Base-by-base conservation (phyloP, 495 filamentous ascomycete species). In the Penicillium soppii region DNA sequence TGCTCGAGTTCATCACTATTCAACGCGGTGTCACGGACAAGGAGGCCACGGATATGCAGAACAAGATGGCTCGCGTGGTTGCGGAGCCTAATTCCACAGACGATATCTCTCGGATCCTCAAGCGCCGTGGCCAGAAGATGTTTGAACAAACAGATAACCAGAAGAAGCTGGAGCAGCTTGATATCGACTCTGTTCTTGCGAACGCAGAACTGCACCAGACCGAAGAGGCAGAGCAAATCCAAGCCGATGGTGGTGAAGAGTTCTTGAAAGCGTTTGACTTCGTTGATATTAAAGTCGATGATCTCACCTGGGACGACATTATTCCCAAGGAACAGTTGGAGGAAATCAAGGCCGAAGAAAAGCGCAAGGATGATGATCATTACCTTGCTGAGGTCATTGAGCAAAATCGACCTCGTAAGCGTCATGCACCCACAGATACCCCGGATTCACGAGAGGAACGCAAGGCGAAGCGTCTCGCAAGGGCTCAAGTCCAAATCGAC, bases 1-100 rank as follows among this genome's bases (percentile, higher is more conserved):
- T 99, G 67, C 85, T 99, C n/a, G 94, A 99, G 62, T 96, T 92
- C 58, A 87, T 97, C 58, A 96, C 95, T 1, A 99, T 99, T 26
- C 94, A 97, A 54, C 86, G 90, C 49, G 95, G 94, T 57, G 88
- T 97, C 15, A 97, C 95, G 3, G 94, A 99, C 58, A 87, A 89
- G 52, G 90, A 85, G 57, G 78, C 82, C 0, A 66, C 79, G 5
- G 75, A 94, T 56, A 82, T 92, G 37, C 87, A 88, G 52, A 86
- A 86, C 50, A 85, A 90, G 55, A 77, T 84, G 67, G 67, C 80
- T 58, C 68, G 86, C 65, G 70, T 64, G 21, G 70, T 81, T 35
- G 69, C 76, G 69, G 92, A 95, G 66, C 90, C 91, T 8, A 91
- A 83, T 56, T 90, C 88, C 0, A 85, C 89, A 1, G 90, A 95